Evolutionary conservation across 1,284 basidiomycete species (phyloP).

Genomic region (Cutaneotrichosporon sp.): DNA sequence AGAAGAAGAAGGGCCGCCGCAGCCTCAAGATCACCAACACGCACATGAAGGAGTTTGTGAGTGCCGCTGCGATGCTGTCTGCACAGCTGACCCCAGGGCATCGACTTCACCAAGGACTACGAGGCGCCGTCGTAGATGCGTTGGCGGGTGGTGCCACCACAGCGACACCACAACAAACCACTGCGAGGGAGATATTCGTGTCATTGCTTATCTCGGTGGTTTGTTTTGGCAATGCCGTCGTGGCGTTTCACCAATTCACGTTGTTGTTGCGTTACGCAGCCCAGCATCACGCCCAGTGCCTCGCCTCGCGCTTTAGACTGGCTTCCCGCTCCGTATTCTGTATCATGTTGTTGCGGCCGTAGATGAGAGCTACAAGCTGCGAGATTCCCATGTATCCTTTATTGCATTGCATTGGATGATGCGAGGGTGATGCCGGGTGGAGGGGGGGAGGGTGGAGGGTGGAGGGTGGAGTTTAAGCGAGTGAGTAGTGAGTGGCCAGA

Average conservation of each 20-base stretch:
- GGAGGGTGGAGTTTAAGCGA: background rate
- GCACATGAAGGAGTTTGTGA: constrained; percentile 51
- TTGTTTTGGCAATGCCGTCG: constrained; percentile 8
- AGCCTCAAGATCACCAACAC: constrained; percentile 53
- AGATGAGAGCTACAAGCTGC: background rate
- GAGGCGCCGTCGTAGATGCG: constrained; percentile 29
- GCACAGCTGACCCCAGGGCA: constrained; percentile 33
- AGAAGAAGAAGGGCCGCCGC: constrained; percentile 39
- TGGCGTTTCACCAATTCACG: constrained; percentile 11
- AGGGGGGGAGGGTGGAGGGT: background rate
- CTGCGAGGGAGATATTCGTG: background rate
- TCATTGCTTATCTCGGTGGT: constrained; percentile 11
- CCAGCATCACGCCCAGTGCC: too few species aligned
- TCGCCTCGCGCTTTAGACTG: background rate
- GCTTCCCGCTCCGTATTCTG: background rate
- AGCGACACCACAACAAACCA: background rate
- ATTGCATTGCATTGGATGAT: background rate
- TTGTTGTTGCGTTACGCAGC: constrained; percentile 4
- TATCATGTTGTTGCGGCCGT: background rate
- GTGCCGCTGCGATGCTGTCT: constrained; percentile 19
- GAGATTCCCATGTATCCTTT: background rate
- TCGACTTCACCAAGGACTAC: constrained; percentile 54
- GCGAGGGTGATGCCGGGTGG: background rate
- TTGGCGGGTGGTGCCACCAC: too few species aligned
- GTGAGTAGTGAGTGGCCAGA: background rate